Base-by-base conservation (phyloP, 2,329 filamentous ascomycete species). In the Calonectria pseudoturangicola region DNA sequence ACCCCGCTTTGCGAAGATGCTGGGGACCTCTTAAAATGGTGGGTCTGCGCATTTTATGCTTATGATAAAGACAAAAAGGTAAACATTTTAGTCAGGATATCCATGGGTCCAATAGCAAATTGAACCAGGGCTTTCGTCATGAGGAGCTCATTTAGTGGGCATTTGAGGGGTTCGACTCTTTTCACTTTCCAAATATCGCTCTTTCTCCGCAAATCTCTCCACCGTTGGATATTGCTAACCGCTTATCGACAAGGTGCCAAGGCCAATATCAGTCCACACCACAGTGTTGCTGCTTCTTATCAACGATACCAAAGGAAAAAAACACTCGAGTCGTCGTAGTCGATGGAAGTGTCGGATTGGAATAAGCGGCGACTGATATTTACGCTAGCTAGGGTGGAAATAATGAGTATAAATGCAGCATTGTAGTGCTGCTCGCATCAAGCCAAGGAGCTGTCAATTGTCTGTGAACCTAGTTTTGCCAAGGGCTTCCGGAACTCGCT, bases 241-340 rank as follows among this genome's bases (percentile, higher is more conserved):
- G 25, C 21, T 41, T 41, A 21, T 16, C 33, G 54, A 28, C 54
- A 60, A 60, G 36, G 27, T 41, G 54, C 54, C 54, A 60, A 60
- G 54, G 33, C 54, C 54, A 58, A 27, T 60, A 12, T 60, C 54
- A 60, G 54, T 60, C 54, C 54, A 60, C 54, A 60, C 27, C 25
- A 36, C 28, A 41, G 27, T 21, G 12, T 28, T 41, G 54, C 33
- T 41, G 10, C 21, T 27, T 39, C 54, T 60, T 60, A 60, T 60
- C 54, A 60, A 36, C 54, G 33, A 36, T 60, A 60, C 54, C 33
- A 30, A 36, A 60, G 54, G 15, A 27, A 41, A 41, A 60, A 36
- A 13, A 18, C 25, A 39, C 25, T 60, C 15, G 15, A 60, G 21
- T 25, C 10, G n/a, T 43, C 41, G 41, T 43, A 43, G 28, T 41